Evolutionary conservation across 306 rosid genomes (phyloP), one percentile per base, ranked within the genome.

Genomic region (Quercus wislizeni): DNA sequence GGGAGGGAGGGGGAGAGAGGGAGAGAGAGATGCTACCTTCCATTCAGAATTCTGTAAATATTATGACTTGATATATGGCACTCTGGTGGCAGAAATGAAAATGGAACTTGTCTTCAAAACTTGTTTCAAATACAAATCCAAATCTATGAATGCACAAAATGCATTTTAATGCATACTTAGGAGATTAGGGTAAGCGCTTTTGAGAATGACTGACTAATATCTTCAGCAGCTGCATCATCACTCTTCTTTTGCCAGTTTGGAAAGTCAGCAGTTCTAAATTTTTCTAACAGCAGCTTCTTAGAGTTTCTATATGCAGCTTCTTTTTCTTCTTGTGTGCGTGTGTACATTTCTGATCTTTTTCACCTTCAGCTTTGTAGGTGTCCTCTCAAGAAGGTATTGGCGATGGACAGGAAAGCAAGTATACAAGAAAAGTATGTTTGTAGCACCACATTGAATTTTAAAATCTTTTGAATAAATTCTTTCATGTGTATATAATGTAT

Each of bases 321-420:
- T 31, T 65, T 19, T 35, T 46, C 15, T 11, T 46, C 43, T 38
- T 38, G 11, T 38, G 43, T 8, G 18, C 35, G n/a, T 13, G 9
- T n/a, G 51, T 7, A 46, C 15, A 31, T 62, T 18, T 46, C 23
- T 49, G 17, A 33, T 51, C 9, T 64, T 25, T 63, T 31, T 13
- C 10, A 49, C 21, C n/a, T 31, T 35, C 15, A 46, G 23, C 57
- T 12, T 65, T 56, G 79, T 49, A 80, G 79, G 74, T 74, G 62
- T 43, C 79, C 49, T 74, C 30, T 55, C 18, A 74, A 3, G 14
- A 76, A 17, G 61, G 55, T 41, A 43, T 27, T 51, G 69, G 57
- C n/a, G 59, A 64, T 64, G 68, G 35, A 27, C 69, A 55, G 33
- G 46, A 67, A 46, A 41, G 19, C 62, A 41, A 63, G 55, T 51